Percentiles rank a stretch among this genome's conserved stretches.
Evolutionary conservation across 495 filamentous ascomycete species (phyloP).

Genomic region (Penicillium flavigenum): DNA sequence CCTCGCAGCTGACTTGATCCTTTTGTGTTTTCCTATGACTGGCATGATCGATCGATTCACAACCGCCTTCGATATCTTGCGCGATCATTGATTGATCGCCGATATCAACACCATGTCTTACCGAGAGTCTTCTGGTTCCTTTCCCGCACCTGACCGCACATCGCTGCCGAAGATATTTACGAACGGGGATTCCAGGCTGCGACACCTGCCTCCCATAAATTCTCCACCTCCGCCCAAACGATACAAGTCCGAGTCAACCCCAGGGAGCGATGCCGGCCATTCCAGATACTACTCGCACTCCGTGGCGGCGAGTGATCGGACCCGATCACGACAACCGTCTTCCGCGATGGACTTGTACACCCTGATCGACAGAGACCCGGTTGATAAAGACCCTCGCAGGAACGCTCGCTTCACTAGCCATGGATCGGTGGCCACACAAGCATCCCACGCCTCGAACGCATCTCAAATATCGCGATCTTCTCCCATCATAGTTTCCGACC

Average conservation of each 20-base stretch:
- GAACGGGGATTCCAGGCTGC: conserved; percentile 10
- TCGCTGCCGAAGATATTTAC: conserved; percentile 14
- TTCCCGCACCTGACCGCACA: neutral
- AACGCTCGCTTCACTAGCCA: conserved; percentile 32
- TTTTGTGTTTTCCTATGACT: conserved; percentile 7
- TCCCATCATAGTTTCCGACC: conserved; percentile 20
- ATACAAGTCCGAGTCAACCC: conserved; percentile 31
- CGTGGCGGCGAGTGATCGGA: conserved; percentile 30
- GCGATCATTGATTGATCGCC: conserved; percentile 19
- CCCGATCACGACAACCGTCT: conserved; percentile 40
- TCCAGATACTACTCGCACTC: conserved; percentile 34
- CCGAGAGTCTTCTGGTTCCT: neutral
- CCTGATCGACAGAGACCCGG: conserved; percentile 40
- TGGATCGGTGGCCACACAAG: conserved; percentile 34
- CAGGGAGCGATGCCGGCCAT: conserved; percentile 23
- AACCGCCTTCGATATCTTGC: conserved; percentile 2
- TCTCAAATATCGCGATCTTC: conserved; percentile 26
- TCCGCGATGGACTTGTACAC: conserved; percentile 46
- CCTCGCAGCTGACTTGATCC: neutral
- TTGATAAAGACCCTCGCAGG: conserved; percentile 24
- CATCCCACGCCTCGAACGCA: conserved; percentile 23
- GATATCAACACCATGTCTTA: conserved; percentile 2
- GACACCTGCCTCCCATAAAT: conserved; percentile 25
- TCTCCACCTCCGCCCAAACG: conserved; percentile 30
- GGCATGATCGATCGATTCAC: conserved; percentile 11